Base-by-base conservation (phyloP, 352 stramenopile species). In the Phytophthora pinifolia region DNA sequence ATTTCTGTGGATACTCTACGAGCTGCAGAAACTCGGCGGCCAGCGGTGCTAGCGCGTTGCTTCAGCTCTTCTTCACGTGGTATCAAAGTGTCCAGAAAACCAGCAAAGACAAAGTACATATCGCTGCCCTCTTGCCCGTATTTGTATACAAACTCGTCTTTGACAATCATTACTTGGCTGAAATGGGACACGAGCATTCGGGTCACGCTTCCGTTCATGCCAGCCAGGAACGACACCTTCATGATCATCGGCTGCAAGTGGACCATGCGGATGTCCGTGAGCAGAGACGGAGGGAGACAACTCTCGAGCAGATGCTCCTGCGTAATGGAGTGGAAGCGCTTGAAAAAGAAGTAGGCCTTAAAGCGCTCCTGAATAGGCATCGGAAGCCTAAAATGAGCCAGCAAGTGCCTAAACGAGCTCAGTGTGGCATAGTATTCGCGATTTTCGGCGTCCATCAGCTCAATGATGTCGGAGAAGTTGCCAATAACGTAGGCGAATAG, bases 31-130 rank as follows among this genome's bases (percentile, higher is more conserved):
- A 13, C n/a, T 6, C 51, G 30, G 7, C 39, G 50, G 9, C 27
- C 38, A 31, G 18, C 14, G 10, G 46, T 52, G 10, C 27, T 37
- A 17, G 38, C 53, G 10, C 31, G 42, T 22, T 59, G 46, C 13
- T 43, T 64, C 2, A 43, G 15, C 18, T 64, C 60, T 25, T 68
- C 69, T 8, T 86, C 68, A 0, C 49, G 67, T 6, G 74, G 72
- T 2, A 86, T 36, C 18, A 88, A 33, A 0, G 67, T 76, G 17
- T 79, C 68, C 18, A 92, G 42, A 4, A 79, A 25, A 8, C 81
- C 79, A 13, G 77, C 76, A 49, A 86, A 92, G 0, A 92, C 77
- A 25, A 92, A 89, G 45, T 73, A 89, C 79, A 92, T 92, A 38
- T 89, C 79, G 17, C 63, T 77, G 6, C 79, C 79, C 59, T 82